Evolutionary conservation across 2,329 filamentous ascomycete species (phyloP).

Genomic region (Colletotrichum caudatum): DNA sequence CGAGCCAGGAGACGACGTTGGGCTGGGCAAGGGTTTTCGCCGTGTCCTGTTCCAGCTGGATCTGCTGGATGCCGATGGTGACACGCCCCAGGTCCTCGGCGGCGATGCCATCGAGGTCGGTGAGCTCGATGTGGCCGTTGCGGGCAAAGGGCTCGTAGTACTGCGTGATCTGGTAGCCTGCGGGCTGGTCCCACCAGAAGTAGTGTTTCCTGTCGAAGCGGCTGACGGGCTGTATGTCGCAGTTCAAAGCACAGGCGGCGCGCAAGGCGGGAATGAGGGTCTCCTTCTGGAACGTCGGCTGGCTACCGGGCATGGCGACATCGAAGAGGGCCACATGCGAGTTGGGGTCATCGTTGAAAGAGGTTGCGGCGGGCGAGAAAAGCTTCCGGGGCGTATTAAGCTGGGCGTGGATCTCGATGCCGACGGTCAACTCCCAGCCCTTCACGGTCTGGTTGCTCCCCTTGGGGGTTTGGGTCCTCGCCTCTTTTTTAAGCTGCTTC

Average conservation of each 20-base stretch:
- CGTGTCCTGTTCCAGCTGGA: constrained; percentile 98
- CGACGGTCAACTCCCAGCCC: constrained; percentile 93
- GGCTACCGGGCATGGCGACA: constrained; percentile 86
- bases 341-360: constrained; percentile 79
- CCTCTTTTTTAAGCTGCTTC: constrained; percentile 77
- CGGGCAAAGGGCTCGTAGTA: constrained; percentile 83
- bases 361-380: constrained; percentile 80
- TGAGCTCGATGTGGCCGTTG: constrained; percentile 78
- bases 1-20: constrained; percentile 80
- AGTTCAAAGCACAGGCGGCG: constrained; percentile 86
- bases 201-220: constrained; percentile 98
- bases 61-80: constrained; percentile 85
- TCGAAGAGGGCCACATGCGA: constrained; percentile 92
- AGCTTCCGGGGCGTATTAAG: constrained; percentile 90
- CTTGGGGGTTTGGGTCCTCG: constrained; percentile 61
- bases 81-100: constrained; percentile 78
- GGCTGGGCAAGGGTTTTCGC: constrained; percentile 90
- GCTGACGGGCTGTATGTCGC: constrained; percentile 80
- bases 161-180: constrained; percentile 97
- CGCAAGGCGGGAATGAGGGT: constrained; percentile 90
- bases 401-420: constrained; percentile 97
- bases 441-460: constrained; percentile 63
- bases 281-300: constrained; percentile 86
- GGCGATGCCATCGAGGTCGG: constrained; percentile 82
- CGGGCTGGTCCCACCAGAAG: constrained; percentile 98